Evolutionary conservation across 1,284 basidiomycete genomes (phyloP).

Genomic region (Ustilago crameri): DNA sequence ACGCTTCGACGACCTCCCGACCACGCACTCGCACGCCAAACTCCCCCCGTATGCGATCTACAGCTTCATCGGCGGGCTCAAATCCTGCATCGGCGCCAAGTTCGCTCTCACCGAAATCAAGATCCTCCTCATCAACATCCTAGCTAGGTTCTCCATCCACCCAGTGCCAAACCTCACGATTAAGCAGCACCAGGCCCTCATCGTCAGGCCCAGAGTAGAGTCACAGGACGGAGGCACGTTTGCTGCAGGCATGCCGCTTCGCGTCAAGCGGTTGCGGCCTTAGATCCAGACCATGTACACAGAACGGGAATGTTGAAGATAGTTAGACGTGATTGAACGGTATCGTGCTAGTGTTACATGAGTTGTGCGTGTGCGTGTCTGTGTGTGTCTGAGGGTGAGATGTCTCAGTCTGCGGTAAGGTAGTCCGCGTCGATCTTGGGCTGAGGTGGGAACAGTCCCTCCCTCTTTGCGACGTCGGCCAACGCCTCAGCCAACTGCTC

Average conservation of each 20-base stretch:
- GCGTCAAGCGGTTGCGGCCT: constrained; percentile 16
- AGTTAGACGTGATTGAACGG: too few relatives aligned
- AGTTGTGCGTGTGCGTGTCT: neutral
- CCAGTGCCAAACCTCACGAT: constrained; percentile 34
- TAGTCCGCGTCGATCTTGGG: constrained; percentile 23
- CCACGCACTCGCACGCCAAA: constrained; percentile 24
- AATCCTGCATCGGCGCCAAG: constrained; percentile 50
- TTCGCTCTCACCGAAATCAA: constrained; percentile 57
- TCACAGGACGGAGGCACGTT: neutral
- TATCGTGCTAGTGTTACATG: constrained; percentile 1
- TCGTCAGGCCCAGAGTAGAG: constrained; percentile 42
- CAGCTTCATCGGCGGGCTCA: constrained; percentile 51
- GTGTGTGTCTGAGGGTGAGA: too few relatives aligned
- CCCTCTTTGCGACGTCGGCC: constrained; percentile 18
- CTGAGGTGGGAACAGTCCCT: constrained; percentile 19
- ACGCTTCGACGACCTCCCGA: constrained; percentile 56
- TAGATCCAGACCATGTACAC: neutral
- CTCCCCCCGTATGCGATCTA: constrained; percentile 47
- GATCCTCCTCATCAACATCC: constrained; percentile 32
- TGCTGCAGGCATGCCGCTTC: constrained; percentile 42
- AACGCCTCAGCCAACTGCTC: constrained; percentile 46
- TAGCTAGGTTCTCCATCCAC: constrained; percentile 30
- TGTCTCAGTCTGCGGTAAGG: constrained; percentile 32
- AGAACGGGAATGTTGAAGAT: too few relatives aligned
- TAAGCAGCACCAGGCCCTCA: constrained; percentile 41